These are phyloP conservation scores for Periconia sp. DNA, from an alignment of 2,329 filamentous ascomycete species.

Conservation along the genomic window DNA sequence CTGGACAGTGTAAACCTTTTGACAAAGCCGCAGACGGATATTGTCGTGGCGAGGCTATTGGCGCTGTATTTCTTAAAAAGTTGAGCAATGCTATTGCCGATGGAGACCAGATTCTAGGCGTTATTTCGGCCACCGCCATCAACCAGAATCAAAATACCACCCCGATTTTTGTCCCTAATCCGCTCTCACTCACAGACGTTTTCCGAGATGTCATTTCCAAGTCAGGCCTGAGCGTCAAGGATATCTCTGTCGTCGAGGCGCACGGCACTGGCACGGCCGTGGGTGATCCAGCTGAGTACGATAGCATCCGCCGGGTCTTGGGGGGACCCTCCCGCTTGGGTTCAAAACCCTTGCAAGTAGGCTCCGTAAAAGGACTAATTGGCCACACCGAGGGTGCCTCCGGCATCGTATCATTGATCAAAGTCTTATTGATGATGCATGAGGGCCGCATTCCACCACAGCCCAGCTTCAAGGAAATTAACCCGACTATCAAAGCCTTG, in stretches of 20 bases:
- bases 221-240: constrained; percentile 5
- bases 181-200: no score
- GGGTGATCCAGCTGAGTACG: constrained; percentile 22
- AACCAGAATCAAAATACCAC: constrained; percentile 13
- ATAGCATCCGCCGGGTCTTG: neutral
- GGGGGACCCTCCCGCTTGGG: no score
- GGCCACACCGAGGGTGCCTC: constrained; percentile 40
- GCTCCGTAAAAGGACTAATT: constrained; percentile 37
- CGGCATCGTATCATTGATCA: constrained; percentile 33
- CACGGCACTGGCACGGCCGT: constrained; percentile 21
- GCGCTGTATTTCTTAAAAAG: constrained; percentile 51
- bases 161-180: constrained; percentile 11
- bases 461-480: constrained; percentile 17
- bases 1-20: constrained; percentile 31
- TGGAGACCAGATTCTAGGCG: constrained; percentile 50
- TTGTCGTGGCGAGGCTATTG: constrained; percentile 55
- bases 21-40: constrained; percentile 53
- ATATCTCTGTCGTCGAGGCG: constrained; percentile 1
- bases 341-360: no score
- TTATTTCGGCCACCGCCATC: constrained; percentile 35
- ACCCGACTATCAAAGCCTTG: constrained; percentile 16
- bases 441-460: constrained; percentile 18
- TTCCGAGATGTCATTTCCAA: no score
- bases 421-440: constrained; percentile 18
- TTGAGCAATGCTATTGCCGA: constrained; percentile 53